Evolutionary conservation across 176 grass and related monocot genomes (phyloP).

Genomic region (Chrysopogon serrulatus): DNA sequence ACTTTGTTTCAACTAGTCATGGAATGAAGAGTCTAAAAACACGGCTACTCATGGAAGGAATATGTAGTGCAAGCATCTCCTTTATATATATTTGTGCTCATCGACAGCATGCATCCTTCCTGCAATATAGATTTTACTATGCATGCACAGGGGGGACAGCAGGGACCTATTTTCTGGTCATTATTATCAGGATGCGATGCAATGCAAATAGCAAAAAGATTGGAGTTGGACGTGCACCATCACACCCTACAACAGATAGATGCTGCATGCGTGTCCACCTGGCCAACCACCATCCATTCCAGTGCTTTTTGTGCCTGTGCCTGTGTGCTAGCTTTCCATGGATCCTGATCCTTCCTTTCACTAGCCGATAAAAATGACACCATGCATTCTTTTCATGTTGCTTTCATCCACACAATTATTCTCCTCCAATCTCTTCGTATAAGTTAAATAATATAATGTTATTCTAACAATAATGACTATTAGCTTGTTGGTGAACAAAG

Average conservation of each 20-base stretch:
- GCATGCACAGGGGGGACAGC: neutral
- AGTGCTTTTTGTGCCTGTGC: neutral
- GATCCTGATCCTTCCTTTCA: neutral
- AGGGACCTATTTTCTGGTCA: constrained; percentile 4
- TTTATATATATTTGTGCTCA: neutral
- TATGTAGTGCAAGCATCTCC: neutral
- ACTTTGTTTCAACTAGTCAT: neutral
- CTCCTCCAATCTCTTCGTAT: neutral
- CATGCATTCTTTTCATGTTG: neutral
- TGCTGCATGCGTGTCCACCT: neutral
- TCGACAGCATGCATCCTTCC: neutral
- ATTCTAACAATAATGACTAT: neutral
- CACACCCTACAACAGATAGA: neutral
- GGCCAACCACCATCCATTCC: neutral
- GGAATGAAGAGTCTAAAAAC: neutral
- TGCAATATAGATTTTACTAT: too few species aligned
- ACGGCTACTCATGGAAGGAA: neutral
- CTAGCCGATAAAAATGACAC: neutral
- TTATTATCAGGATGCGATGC: neutral
- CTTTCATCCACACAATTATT: neutral
- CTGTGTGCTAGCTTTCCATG: too few species aligned
- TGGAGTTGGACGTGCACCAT: neutral
- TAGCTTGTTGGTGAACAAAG: neutral
- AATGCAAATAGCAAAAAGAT: neutral
- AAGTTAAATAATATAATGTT: neutral